A percentile compares a stretch with the other conserved stretches of the same genome.
Evolutionary conservation across 495 filamentous ascomycete species (phyloP).

Genomic region (Podospora conica): DNA sequence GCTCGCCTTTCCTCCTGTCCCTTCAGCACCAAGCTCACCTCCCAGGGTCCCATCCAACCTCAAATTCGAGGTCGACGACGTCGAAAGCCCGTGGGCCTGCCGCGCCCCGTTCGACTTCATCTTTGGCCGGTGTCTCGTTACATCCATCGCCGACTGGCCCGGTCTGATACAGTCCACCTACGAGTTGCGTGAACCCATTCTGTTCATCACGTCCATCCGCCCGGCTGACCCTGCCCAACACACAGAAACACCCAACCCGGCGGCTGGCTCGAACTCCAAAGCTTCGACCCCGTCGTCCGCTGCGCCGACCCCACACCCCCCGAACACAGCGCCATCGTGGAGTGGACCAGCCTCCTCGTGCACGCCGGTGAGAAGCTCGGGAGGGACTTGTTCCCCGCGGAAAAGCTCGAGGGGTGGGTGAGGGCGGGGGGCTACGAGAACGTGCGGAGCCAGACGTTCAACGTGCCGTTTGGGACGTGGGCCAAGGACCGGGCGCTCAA

Average conservation of each 20-base stretch:
- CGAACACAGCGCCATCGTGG: slow-evolving; percentile 18
- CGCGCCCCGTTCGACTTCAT: slow-evolving; percentile 46
- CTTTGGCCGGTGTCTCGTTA: slow-evolving; percentile 42
- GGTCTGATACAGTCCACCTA: slow-evolving; percentile 36
- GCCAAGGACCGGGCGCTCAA: slow-evolving; percentile 38
- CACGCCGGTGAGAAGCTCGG: slow-evolving; percentile 21
- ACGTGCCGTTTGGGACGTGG: slow-evolving; percentile 37
- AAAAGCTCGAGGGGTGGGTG: slow-evolving; percentile 17
- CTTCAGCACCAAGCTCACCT: background rate
- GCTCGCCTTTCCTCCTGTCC: background rate
- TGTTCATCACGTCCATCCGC: background rate
- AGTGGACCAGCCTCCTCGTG: slow-evolving; percentile 28
- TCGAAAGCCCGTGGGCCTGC: slow-evolving; percentile 47
- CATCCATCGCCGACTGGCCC: slow-evolving; percentile 44
- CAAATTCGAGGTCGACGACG: slow-evolving; percentile 47
- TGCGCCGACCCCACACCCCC: slow-evolving; percentile 30
- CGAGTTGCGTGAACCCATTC: slow-evolving; percentile 17
- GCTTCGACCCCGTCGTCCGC: slow-evolving; percentile 31
- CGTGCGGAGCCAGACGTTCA: slow-evolving; percentile 26
- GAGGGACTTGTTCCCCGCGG: slow-evolving; percentile 4
- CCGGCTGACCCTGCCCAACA: too few relatives aligned
- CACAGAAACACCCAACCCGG: slow-evolving; percentile 39
- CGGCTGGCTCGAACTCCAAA: slow-evolving; percentile 45
- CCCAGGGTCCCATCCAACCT: slow-evolving; percentile 46
- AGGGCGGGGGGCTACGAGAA: slow-evolving; percentile 30